Evolutionary conservation across 345 rosid genomes (phyloP).

Genomic region (Ceriops tagal): DNA sequence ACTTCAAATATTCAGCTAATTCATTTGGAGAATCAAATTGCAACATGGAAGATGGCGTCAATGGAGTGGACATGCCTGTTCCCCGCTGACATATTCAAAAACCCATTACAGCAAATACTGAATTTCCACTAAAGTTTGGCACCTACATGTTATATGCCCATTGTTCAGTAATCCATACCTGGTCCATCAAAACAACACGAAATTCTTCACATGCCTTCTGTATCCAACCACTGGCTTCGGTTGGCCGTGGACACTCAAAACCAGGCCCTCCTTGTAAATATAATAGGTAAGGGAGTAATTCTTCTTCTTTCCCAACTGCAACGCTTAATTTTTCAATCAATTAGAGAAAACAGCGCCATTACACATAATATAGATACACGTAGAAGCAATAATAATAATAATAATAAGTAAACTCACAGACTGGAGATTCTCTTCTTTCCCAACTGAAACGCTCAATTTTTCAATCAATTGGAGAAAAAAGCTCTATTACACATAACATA

Average conservation of each 20-base stretch:
- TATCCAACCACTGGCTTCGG: conserved; percentile 82
- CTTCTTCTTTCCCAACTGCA: conserved; percentile 79
- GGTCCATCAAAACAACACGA: conserved; percentile 86
- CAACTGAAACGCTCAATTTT: conserved; percentile 40
- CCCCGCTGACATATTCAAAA: conserved; percentile 62
- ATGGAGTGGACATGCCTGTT: conserved; percentile 86
- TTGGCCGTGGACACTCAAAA: conserved; percentile 79
- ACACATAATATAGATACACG: not conserved
- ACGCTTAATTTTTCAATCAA: conserved; percentile 9
- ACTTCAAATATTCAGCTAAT: conserved; percentile 60
- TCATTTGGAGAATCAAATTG: conserved; percentile 62
- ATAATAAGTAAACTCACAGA: not conserved
- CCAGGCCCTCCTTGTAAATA: conserved; percentile 97
- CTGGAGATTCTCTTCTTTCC: conserved; percentile 54
- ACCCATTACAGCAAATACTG: not conserved
- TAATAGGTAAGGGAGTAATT: conserved; percentile 64
- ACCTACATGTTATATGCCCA: not conserved
- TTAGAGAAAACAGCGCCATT: not conserved
- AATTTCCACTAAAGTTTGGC: not conserved
- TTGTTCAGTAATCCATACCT: conserved; percentile 43
- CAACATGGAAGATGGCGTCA: conserved; percentile 77
- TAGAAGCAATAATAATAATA: not conserved
- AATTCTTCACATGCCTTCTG: conserved; percentile 82
- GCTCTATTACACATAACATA: not conserved
- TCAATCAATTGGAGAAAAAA: not conserved